Conservation (phyloP, 2,329 filamentous ascomycete species). For the Clarireedia homoeocarpa region DNA sequence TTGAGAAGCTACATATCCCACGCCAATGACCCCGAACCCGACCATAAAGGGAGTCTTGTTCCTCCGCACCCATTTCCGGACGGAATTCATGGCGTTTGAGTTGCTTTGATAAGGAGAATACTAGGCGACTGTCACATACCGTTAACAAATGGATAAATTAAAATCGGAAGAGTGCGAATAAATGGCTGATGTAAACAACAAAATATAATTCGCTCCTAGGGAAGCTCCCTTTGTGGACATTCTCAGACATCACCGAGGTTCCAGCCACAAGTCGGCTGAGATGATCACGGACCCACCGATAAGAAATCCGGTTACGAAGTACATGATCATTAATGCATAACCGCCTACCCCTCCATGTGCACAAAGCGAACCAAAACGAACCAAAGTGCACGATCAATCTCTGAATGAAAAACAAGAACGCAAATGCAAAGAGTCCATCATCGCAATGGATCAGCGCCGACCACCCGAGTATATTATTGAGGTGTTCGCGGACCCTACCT, state of each 20-base stretch:
- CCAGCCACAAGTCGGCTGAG: slow-evolving; percentile 6
- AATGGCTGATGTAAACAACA: not conserved
- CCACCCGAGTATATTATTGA: slow-evolving; percentile 89
- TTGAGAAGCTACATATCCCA: slow-evolving; percentile 84
- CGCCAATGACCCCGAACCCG: slow-evolving; percentile 78
- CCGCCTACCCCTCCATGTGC: slow-evolving; percentile 10
- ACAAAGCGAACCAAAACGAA: slow-evolving; percentile 9
- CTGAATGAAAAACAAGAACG: not conserved
- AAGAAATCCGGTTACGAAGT: not conserved
- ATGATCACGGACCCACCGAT: slow-evolving; percentile 1
- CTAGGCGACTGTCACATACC: slow-evolving; percentile 15
- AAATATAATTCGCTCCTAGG: not conserved
- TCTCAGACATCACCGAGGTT: not conserved
- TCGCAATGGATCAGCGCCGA: slow-evolving; percentile 51
- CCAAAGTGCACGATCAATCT: not conserved
- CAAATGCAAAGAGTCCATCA: slow-evolving; percentile 5
- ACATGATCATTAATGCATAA: slow-evolving; percentile 4
- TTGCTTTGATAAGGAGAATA: not conserved
- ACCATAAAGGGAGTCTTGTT: slow-evolving; percentile 87
- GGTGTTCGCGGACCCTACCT: slow-evolving; percentile 83
- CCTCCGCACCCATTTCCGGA: slow-evolving; percentile 84
- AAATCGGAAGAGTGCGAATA: not conserved
- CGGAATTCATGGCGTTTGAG: slow-evolving; percentile 47
- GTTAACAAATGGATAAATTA: slow-evolving; percentile 1
- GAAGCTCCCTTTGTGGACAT: slow-evolving; percentile 7